A percentile compares a stretch with the other conserved stretches of the same genome.
phyloP scores from a whole-genome alignment of 2,329 filamentous ascomycete species.

The Lasiodiplodia sp. region DNA sequence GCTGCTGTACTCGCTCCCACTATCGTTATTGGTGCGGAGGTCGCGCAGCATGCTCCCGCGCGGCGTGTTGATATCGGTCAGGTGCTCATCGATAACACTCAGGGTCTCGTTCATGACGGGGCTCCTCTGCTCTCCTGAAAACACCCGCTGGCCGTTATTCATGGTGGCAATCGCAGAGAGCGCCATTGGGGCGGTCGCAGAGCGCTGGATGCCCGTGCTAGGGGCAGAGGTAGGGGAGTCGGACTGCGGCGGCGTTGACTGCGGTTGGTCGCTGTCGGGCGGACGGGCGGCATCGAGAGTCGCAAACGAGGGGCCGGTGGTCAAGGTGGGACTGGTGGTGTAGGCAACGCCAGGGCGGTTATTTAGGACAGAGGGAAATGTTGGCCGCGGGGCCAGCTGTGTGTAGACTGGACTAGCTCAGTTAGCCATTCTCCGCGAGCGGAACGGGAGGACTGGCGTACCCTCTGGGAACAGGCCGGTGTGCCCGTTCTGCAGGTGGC shows the following conservation, averaged over 20 bases:
- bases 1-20: constrained; percentile 88
- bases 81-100: constrained; percentile 96
- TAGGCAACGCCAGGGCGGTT: constrained; percentile 10
- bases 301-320: constrained; percentile 13
- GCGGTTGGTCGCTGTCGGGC: not conserved
- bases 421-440: constrained; percentile 24
- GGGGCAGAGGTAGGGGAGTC: not conserved
- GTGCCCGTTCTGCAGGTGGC: constrained; percentile 74
- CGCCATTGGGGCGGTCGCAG: constrained; percentile 24
- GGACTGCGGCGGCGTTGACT: not conserved
- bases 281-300: not conserved
- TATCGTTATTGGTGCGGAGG: constrained; percentile 63
- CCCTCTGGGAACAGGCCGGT: constrained; percentile 86
- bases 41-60: constrained; percentile 62
- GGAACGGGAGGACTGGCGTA: constrained; percentile 49
- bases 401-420: constrained; percentile 69
- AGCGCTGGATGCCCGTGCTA: constrained; percentile 11
- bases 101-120: constrained; percentile 93
- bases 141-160: constrained; percentile 23
- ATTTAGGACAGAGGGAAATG: constrained; percentile 32
- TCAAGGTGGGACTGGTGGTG: constrained; percentile 9
- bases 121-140: constrained; percentile 58
- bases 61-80: constrained; percentile 79
- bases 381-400: constrained; percentile 61
- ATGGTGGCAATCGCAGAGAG: constrained; percentile 12